phyloP scores from a whole-genome alignment of 1,139 yeast genomes.

The Nakaseomyces uthaithaninus region DNA sequence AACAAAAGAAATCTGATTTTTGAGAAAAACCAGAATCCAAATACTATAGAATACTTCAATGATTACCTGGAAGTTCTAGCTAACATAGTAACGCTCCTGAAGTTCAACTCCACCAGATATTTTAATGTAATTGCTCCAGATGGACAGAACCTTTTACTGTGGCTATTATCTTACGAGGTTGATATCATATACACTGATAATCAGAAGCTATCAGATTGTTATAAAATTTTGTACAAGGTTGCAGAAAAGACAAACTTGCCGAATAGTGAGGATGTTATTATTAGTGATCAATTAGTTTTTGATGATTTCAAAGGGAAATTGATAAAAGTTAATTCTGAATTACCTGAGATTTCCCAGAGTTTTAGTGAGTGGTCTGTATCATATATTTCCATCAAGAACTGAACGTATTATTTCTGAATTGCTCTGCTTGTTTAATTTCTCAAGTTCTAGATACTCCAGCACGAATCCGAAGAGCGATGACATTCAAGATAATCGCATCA shows the following conservation, averaged over 20 bases:
- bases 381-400: slow-evolving; percentile 11
- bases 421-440: too few relatives aligned
- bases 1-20: slow-evolving; percentile 24
- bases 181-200: slow-evolving; percentile 14
- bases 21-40: background rate
- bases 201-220: slow-evolving; percentile 12
- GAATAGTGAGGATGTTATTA: slow-evolving; percentile 18
- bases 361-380: slow-evolving; percentile 23
- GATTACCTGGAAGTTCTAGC: slow-evolving; percentile 1
- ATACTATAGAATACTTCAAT: background rate
- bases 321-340: slow-evolving; percentile 6
- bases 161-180: slow-evolving; percentile 27
- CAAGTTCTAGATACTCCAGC: background rate
- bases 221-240: slow-evolving; percentile 23
- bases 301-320: slow-evolving; percentile 14
- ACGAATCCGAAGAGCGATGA: background rate
- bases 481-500: too few relatives aligned
- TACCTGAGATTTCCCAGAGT: slow-evolving; percentile 12
- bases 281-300: slow-evolving; percentile 12
- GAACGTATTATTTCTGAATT: too few relatives aligned
- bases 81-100: background rate
- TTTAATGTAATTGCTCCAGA: background rate
- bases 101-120: slow-evolving; percentile 6
- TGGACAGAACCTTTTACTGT: slow-evolving; percentile 8
- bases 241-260: slow-evolving; percentile 7